Percentiles rank a stretch among this genome's conserved stretches.
Evolutionary conservation across 192 early-diverging fungal genomes (phyloP).

Genomic region (Rhizophagus prolifer): DNA sequence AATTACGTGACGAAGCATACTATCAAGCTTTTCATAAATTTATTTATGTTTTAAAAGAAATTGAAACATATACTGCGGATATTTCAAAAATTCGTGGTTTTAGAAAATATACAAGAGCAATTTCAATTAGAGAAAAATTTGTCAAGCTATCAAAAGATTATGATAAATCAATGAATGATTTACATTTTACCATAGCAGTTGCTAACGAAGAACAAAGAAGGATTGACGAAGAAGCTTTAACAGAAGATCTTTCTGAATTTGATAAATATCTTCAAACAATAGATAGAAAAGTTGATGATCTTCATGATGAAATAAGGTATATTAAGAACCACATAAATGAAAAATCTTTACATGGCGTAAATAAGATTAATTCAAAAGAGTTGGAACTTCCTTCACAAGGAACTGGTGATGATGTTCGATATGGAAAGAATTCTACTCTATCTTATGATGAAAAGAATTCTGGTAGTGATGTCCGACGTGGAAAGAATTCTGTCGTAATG

Average conservation of each 20-base stretch:
- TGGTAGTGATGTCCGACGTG: no score
- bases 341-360: no score
- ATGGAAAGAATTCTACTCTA: no score
- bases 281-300: no score
- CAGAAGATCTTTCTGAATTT: neutral
- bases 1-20: neutral
- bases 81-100: constrained; percentile 9
- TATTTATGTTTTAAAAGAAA: constrained; percentile 17
- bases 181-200: constrained; percentile 8
- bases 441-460: no score
- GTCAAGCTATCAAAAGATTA: neutral
- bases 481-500: no score
- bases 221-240: neutral
- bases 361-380: no score
- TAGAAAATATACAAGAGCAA: neutral
- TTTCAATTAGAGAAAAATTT: neutral
- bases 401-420: no score
- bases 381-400: no score
- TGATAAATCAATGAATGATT: neutral
- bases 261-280: neutral
- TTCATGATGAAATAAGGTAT: no score
- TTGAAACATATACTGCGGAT: constrained; percentile 7
- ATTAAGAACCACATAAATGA: no score
- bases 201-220: neutral
- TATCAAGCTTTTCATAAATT: neutral